Base-by-base conservation (phyloP, 495 filamentous ascomycete species). In the Penicillium atrosanguineum region DNA sequence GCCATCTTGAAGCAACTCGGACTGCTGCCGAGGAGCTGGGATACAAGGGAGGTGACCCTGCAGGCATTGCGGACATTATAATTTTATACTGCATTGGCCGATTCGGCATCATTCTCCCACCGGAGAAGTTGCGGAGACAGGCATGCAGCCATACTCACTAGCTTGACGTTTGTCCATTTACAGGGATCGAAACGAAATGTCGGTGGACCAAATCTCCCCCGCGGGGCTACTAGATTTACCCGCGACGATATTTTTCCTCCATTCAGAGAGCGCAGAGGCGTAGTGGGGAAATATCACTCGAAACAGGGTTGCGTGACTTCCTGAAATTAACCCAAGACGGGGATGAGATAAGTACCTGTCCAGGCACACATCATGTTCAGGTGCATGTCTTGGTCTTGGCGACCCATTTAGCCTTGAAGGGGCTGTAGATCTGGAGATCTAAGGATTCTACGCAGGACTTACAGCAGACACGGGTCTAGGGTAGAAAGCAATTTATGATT, bases 201-300 rank as follows among this genome's bases (percentile, higher is more conserved):
- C 41, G 49, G 19, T 6, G 40, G 19, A 7, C 16, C 16, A 23
- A 16, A 16, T 47, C 50, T 46, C 20, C 52, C 49, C 52, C 46
- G 50, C 42, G 21, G 25, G 8, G n/a, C 42, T 50, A 31, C 34
- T 49, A 48, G 39, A 20, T 26, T 16, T 19, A 23, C 28, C 34
- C 18, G 15, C 46, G 43, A 46, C 4, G n/a, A 28, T 39, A 38
- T 53, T 64, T 64, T 62, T 64, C 62, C 62, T 62, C 62, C 59
- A 64, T 59, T 62, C 50, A 62, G 43, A 7, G 20, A 2, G 19
- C 23, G 40, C 9, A 14, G 9, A 43, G 15, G 31, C 4, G 52
- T 47, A 38, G 48, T 8, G 31, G 31, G 31, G 31, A 34, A 8
- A 28, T 4, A 7, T 31, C 31, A 34, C 6, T 34, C 12, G 31